Base-by-base conservation (phyloP, 345 rosid species). In the Zanthoxylum bungeanum region DNA sequence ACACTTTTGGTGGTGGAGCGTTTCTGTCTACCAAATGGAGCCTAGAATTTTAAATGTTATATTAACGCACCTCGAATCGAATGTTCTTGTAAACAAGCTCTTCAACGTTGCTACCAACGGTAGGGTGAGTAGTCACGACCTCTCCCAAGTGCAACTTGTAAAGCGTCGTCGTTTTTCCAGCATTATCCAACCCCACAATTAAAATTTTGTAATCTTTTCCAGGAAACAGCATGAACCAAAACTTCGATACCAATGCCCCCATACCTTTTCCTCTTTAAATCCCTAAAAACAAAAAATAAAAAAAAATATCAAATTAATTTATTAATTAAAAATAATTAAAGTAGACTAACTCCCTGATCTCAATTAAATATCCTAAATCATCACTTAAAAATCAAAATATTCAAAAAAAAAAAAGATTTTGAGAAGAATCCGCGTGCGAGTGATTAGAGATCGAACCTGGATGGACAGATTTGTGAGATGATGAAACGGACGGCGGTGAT, bases 161-260 rank as follows among this genome's bases (percentile, higher is more conserved):
- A 84, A 95, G 97, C 67, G 98, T 92, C 24, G 98, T 95, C 37
- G 97, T 95, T 85, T 95, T 92, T 42, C 99, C 97, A 1, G 99
- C 98, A 82, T 92, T 91, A 78, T 95, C 99, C 76, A 95, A 84
- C 62, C 99, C 99, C 14, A 95, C 98, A 25, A 95, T 98, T 59
- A 92, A 93, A 47, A 95, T 95, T 90, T 95, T 95, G 66, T 95
- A 93, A 88, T 95, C 98, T 77, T 95, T 91, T 2, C 93, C 96
- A 6, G 99, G 97, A 75, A 93, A 95, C 79, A 92, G 51, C 99
- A 89, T 91, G 82, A 91, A 93, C 98, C 97, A 95, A 67, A 95
- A 88, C 89, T 80, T 91, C 60, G 99, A 92, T 24, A 85, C 66
- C 52, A 95, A 80, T 31, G 86, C 97, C 25, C 99, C 99, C 99